phyloP scores from a whole-genome alignment of 345 rosid species.

The Punica granatum region DNA sequence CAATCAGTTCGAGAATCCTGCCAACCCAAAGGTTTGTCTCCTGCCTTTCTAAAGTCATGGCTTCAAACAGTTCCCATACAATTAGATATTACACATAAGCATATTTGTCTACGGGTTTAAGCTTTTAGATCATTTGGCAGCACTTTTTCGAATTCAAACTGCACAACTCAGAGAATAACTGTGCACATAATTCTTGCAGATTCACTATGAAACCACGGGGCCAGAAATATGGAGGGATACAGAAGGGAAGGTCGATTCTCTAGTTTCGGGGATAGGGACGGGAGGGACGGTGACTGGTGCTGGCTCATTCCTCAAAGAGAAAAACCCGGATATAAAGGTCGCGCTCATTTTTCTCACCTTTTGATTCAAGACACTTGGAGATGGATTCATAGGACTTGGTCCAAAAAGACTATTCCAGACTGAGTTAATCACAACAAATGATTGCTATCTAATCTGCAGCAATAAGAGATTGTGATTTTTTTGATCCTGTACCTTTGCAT shows the following conservation, averaged over 20 bases:
- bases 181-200: slow-evolving; percentile 24
- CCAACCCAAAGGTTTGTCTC: slow-evolving; percentile 54
- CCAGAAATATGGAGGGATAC: slow-evolving; percentile 34
- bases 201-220: slow-evolving; percentile 55
- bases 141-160: no score
- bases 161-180: background rate
- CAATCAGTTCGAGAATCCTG: slow-evolving; percentile 49
- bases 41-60: background rate
- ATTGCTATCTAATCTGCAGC: background rate
- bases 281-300: slow-evolving; percentile 51
- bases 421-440: background rate
- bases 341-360: background rate
- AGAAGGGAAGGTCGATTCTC: slow-evolving; percentile 38
- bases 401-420: background rate
- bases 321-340: slow-evolving; percentile 54
- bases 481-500: no score
- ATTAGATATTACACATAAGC: no score
- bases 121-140: no score
- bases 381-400: background rate
- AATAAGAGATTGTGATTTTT: background rate
- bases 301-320: slow-evolving; percentile 64
- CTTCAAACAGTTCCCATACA: no score
- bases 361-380: no score
- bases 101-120: no score
- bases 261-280: slow-evolving; percentile 44